Conservation (phyloP, 805 yeast genomes). For the Lipomyces kockii region DNA sequence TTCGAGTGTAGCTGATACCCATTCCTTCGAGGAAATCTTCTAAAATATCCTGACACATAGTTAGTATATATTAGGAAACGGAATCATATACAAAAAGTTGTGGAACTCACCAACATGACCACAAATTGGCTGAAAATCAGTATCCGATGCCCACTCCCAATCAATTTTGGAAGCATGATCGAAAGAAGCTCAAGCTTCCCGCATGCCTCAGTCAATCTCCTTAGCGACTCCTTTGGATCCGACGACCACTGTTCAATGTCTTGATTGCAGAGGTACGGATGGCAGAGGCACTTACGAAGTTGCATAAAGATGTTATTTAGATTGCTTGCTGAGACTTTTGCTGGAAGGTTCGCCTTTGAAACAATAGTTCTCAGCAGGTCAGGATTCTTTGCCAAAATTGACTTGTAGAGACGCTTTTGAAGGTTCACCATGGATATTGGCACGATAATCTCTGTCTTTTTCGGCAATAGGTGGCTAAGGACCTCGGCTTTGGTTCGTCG, state of each 20-base stretch:
- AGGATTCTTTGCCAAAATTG: conserved; percentile 64
- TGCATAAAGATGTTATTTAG: conserved; percentile 78
- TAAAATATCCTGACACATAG: conserved; percentile 56
- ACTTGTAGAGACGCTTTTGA: conserved; percentile 66
- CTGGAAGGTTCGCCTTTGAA: conserved; percentile 46
- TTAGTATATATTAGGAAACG: conserved; percentile 60
- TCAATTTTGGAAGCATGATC: conserved; percentile 50
- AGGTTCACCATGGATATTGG: conserved; percentile 65
- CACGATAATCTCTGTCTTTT: conserved; percentile 83
- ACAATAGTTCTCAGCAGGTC: conserved; percentile 60
- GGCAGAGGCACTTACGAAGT: conserved; percentile 82
- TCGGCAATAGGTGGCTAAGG: conserved; percentile 71
- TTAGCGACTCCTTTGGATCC: conserved; percentile 65
- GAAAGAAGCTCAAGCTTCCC: conserved; percentile 81
- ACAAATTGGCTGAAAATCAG: conserved; percentile 87
- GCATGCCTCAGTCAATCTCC: conserved; percentile 72
- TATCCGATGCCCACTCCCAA: conserved; percentile 62
- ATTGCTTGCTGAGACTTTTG: conserved; percentile 54
- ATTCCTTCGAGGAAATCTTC: conserved; percentile 75
- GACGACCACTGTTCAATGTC: conserved; percentile 66
- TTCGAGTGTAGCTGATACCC: conserved; percentile 16
- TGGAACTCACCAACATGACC: conserved; percentile 52
- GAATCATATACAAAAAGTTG: neutral
- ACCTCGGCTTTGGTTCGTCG: conserved; percentile 81
- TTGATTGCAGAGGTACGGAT: conserved; percentile 83